Evolutionary conservation across 805 yeast species (phyloP), one percentile per base, ranked within the genome.

Genomic region (Lachancea thermotolerans): DNA sequence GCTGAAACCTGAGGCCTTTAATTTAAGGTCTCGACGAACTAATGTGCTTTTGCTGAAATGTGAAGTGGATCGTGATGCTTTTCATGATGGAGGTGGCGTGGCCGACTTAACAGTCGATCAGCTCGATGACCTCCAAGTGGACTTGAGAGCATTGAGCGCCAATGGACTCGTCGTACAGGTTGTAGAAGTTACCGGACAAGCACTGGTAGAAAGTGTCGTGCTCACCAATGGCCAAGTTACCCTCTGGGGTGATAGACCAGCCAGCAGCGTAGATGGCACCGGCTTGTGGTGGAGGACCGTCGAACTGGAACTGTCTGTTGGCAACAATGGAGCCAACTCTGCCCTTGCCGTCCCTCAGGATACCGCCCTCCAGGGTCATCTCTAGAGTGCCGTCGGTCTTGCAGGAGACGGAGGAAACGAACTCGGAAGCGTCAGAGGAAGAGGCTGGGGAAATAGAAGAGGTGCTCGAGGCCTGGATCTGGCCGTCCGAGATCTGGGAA

Each of bases 221-320:
- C 53, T 67, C 64, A 64, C 85, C 85, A 46, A 80, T 61, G 30
- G 83, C 83, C 56, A 80, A 72, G 66, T 71, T 69, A 45, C 76
- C 79, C 34, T 71, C 78, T 52, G 74, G 75, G 45, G 72, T 65
- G 50, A 70, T 60, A 35, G 73, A 64, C 86, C 86, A 80, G 52
- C 86, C 85, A 47, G 75, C 79, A 56, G 86, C 85, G 63, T 76
- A 78, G 62, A 79, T 74, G 48, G 85, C 73, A 66, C 85, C 85
- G 30, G 84, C 86, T 73, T 83, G 91, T 60, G 90, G 89, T 69
- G 86, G 85, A 51, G 88, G 87, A 62, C 90, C 90, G 65, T 83
- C 91, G 59, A 83, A 83, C 71, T 83, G 91, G 77, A 83, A 83
- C 71, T 83, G 91, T 72, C 84, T 74, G 80, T 82, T 83, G 44